Percentiles rank a stretch among this genome's conserved stretches.
Conservation (phyloP, 176 grass and related monocot species). For the Neostapfia colusana region DNA sequence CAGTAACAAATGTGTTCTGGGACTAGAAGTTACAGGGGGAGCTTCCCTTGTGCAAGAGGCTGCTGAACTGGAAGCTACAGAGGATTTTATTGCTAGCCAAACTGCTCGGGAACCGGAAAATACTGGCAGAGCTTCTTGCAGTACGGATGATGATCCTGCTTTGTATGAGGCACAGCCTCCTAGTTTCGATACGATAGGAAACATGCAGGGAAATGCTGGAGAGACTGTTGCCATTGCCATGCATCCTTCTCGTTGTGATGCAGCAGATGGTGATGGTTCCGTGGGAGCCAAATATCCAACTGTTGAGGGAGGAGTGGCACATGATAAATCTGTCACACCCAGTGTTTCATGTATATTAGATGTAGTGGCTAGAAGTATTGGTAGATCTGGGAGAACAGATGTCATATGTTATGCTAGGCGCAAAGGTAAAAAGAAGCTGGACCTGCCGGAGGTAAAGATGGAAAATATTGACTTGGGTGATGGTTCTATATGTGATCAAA, state of each 20-base stretch:
- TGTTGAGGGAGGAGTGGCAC: not conserved
- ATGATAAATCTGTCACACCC: slow-evolving; percentile 33
- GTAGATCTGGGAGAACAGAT: slow-evolving; percentile 52
- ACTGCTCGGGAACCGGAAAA: not conserved
- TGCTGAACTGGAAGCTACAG: slow-evolving; percentile 19
- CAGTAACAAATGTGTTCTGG: not conserved
- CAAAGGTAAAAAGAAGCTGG: slow-evolving; percentile 55
- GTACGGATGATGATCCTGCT: slow-evolving; percentile 13
- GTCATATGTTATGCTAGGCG: slow-evolving; percentile 76
- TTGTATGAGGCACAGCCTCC: slow-evolving; percentile 15
- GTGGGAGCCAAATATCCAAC: slow-evolving; percentile 11
- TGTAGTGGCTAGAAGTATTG: slow-evolving; percentile 42
- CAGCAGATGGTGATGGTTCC: slow-evolving; percentile 19
- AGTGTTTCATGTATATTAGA: slow-evolving; percentile 33
- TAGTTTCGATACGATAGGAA: slow-evolving; percentile 18
- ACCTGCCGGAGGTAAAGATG: slow-evolving; percentile 21
- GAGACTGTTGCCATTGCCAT: not conserved
- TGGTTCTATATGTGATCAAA: slow-evolving; percentile 24
- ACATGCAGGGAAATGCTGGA: slow-evolving; percentile 27
- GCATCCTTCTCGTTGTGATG: slow-evolving; percentile 15
- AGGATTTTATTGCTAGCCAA: not conserved
- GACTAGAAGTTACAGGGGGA: slow-evolving; percentile 14
- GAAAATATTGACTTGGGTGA: slow-evolving; percentile 37
- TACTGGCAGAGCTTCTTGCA: slow-evolving; percentile 5
- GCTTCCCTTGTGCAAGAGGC: slow-evolving; percentile 33